phyloP scores from a whole-genome alignment of 2,329 filamentous ascomycete species.

The Arthrobotrys sphaeroides region DNA sequence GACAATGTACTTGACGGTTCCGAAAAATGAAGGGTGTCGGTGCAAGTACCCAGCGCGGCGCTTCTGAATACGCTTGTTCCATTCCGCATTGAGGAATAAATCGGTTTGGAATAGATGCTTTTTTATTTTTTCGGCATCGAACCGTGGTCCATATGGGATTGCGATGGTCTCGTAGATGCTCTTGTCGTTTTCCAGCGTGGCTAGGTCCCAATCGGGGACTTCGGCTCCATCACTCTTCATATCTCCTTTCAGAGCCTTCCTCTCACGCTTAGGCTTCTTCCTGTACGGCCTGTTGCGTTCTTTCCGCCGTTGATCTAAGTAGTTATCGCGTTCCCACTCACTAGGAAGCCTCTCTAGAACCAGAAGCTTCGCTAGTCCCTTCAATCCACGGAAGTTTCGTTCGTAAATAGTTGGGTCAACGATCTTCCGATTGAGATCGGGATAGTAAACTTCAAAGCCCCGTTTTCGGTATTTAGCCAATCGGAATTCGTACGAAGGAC shows the following conservation, averaged over 20 bases:
- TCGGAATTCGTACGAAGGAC: constrained; percentile 86
- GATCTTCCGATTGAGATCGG: constrained; percentile 75
- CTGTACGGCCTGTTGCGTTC: constrained; percentile 75
- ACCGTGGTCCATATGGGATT: constrained; percentile 70
- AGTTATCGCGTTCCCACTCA: constrained; percentile 72
- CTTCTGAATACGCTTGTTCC: constrained; percentile 74
- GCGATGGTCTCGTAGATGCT: constrained; percentile 82
- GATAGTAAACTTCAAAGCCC: constrained; percentile 86
- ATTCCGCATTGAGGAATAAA: constrained; percentile 82
- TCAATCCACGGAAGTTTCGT: constrained; percentile 76
- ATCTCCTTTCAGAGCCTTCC: constrained; percentile 73
- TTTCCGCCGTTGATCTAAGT: constrained; percentile 73
- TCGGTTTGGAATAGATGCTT: constrained; percentile 84
- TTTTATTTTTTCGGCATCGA: constrained; percentile 77
- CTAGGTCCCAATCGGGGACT: constrained; percentile 78
- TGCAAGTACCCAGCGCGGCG: constrained; percentile 78
- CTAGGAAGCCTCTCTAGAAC: constrained; percentile 82
- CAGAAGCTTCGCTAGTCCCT: constrained; percentile 80
- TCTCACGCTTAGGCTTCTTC: neutral
- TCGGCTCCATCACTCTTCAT: constrained; percentile 74
- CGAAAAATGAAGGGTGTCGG: constrained; percentile 83
- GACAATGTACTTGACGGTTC: constrained; percentile 76
- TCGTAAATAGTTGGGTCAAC: constrained; percentile 89
- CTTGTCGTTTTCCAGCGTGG: constrained; percentile 77
- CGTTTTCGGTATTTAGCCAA: constrained; percentile 85